A percentile compares a stretch with the other conserved stretches of the same genome.
Evolutionary conservation across 352 stramenopile genomes (phyloP).

Genomic region (Globisporangium lucens): DNA sequence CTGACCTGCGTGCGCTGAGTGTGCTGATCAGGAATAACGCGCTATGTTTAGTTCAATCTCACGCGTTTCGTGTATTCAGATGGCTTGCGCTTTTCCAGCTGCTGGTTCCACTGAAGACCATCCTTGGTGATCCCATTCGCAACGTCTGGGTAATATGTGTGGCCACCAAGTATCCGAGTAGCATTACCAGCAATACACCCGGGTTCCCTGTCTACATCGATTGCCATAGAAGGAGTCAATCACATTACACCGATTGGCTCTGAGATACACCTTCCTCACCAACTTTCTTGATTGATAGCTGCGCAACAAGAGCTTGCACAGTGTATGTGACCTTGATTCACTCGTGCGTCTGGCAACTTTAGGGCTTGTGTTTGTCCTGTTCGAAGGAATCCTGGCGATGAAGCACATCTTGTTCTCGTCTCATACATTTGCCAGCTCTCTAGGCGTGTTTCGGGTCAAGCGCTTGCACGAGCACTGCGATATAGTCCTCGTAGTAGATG

Average conservation of each 20-base stretch:
- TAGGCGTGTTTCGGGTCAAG: slow-evolving; percentile 33
- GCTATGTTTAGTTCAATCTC: background rate
- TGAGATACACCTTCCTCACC: background rate
- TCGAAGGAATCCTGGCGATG: background rate
- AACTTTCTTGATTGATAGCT: background rate
- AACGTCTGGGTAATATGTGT: background rate
- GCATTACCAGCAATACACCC: background rate
- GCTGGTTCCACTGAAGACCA: background rate
- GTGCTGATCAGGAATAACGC: background rate
- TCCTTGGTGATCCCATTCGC: background rate
- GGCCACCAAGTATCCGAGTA: background rate
- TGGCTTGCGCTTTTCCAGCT: background rate
- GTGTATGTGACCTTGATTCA: background rate
- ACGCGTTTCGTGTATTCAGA: background rate
- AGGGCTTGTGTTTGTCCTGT: background rate
- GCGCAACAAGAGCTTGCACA: background rate
- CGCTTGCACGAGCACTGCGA: slow-evolving; percentile 69
- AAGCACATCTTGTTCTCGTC: background rate
- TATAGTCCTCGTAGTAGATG: slow-evolving; percentile 93
- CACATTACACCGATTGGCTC: background rate
- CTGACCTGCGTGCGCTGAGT: background rate
- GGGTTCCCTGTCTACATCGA: background rate
- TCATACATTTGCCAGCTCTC: background rate
- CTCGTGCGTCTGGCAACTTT: background rate
- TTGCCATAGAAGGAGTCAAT: background rate